Conservation (phyloP, 116 monocot genomes). For the Phalaenopsis hybrid region DNA sequence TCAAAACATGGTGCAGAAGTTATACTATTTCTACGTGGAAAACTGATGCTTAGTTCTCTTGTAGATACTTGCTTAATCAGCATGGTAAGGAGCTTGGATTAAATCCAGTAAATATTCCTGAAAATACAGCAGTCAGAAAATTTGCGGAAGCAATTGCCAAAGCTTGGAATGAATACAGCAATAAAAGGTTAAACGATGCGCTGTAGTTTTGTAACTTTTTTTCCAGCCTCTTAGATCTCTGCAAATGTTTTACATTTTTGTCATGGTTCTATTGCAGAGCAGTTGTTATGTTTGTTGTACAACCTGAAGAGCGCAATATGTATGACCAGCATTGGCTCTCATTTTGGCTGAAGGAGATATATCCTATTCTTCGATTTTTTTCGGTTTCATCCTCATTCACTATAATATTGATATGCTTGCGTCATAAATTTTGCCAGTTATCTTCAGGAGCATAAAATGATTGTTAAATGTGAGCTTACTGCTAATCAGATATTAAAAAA, state of each 20-base stretch:
- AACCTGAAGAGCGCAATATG: slow-evolving; percentile 89
- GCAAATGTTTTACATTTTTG: slow-evolving; percentile 5
- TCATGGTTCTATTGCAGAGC: slow-evolving; percentile 40
- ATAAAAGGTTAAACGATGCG: slow-evolving; percentile 45
- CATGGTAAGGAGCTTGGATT: slow-evolving; percentile 60
- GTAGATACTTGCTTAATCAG: slow-evolving; percentile 65
- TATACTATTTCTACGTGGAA: background rate
- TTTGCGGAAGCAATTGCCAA: slow-evolving; percentile 81
- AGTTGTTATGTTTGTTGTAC: slow-evolving; percentile 74
- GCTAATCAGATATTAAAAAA: background rate
- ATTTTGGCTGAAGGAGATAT: slow-evolving; percentile 59
- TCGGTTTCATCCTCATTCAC: background rate
- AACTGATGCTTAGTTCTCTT: background rate
- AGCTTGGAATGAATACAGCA: slow-evolving; percentile 76
- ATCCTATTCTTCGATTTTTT: slow-evolving; percentile 32
- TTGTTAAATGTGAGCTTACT: background rate
- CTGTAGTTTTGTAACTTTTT: background rate
- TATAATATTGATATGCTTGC: background rate
- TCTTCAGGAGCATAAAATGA: background rate
- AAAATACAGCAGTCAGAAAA: slow-evolving; percentile 56
- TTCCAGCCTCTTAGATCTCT: background rate
- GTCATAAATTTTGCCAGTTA: background rate
- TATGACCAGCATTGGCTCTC: slow-evolving; percentile 96
- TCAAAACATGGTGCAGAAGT: background rate
- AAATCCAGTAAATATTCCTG: slow-evolving; percentile 65